phyloP scores from a whole-genome alignment of 106 monocot species.

The Dioscorea zingiberensis region DNA sequence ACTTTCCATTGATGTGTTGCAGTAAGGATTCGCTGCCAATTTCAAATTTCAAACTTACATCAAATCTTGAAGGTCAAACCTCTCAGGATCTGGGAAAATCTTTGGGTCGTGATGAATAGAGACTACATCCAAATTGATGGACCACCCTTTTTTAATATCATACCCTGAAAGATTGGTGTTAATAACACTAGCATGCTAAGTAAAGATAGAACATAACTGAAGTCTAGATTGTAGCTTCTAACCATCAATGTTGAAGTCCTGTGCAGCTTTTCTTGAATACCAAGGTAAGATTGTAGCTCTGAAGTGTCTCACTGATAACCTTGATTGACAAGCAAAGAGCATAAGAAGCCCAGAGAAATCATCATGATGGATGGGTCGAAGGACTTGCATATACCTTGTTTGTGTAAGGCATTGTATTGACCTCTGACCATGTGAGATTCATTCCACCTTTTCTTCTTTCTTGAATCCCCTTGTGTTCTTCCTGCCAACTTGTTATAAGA shows the following conservation, averaged over 20 bases:
- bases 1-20: no score
- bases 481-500: constrained; percentile 16
- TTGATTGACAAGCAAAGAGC: neutral
- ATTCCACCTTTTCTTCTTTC: constrained; percentile 10
- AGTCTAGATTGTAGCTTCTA: neutral
- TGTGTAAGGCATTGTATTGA: constrained; percentile 32
- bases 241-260: constrained; percentile 32
- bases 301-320: constrained; percentile 32
- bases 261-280: constrained; percentile 34
- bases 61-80: constrained; percentile 29
- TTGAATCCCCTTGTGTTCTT: constrained; percentile 25
- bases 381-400: constrained; percentile 12
- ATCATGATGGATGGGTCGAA: neutral
- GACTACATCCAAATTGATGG: constrained; percentile 30
- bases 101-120: constrained; percentile 34
- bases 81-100: constrained; percentile 22
- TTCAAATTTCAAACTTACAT: constrained; percentile 12
- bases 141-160: constrained; percentile 23
- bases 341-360: neutral
- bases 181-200: neutral
- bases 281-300: constrained; percentile 39
- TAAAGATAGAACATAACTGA: neutral
- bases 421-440: constrained; percentile 31
- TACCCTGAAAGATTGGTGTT: constrained; percentile 11
- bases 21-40: no score